Evolutionary conservation across 1,139 yeast genomes (phyloP).

Genomic region (Arxiozyma slooffiae): DNA sequence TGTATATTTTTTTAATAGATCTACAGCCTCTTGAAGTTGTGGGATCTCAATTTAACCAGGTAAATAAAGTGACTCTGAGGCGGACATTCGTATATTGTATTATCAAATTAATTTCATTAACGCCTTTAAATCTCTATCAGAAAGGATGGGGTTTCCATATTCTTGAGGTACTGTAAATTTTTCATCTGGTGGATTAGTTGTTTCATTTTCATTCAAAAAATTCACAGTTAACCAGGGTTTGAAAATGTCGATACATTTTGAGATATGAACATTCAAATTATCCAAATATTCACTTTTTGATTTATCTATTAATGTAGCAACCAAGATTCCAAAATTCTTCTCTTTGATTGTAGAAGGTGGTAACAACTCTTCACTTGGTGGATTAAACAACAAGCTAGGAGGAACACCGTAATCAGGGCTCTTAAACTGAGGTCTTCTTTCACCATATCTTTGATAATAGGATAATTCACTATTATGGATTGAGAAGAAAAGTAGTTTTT

Average conservation of each 20-base stretch:
- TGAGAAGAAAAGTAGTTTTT: conserved; percentile 61
- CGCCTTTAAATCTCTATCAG: conserved; percentile 26
- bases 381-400: conserved; percentile 21
- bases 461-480: conserved; percentile 38
- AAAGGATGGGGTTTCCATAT: conserved; percentile 12
- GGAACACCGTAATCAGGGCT: conserved; percentile 13
- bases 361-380: conserved; percentile 18
- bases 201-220: conserved; percentile 7
- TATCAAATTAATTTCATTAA: conserved; percentile 21
- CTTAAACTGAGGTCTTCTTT: conserved; percentile 10
- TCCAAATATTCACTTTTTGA: conserved; percentile 21
- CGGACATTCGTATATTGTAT: conserved; percentile 20
- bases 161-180: conserved; percentile 5
- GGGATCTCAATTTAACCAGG: conserved; percentile 12
- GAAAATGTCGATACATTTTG: conserved; percentile 11
- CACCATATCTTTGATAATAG: conserved; percentile 44
- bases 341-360: conserved; percentile 18
- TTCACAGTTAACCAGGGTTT: conserved; percentile 14
- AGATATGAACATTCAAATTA: conserved; percentile 15
- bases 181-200: conserved; percentile 13
- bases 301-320: conserved; percentile 28
- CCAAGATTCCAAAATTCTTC: conserved; percentile 25
- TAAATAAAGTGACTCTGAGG: conserved; percentile 19
- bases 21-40: conserved; percentile 12
- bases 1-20: conserved; percentile 18